Base-by-base conservation (phyloP, 345 rosid genomes). In the Linum trigynum region DNA sequence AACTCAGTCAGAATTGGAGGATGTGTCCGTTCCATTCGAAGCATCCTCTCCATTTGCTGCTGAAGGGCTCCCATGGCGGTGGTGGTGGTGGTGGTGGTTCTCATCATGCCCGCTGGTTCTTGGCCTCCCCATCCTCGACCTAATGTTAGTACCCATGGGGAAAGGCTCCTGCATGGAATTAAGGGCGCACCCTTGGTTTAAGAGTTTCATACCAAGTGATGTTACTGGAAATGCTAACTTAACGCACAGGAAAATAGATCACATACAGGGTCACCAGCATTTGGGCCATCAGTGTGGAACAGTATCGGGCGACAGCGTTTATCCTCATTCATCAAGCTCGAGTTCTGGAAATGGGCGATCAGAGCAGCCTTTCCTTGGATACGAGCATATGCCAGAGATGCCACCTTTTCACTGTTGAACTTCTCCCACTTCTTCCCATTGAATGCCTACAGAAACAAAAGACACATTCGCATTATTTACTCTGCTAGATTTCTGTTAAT, bases 401-500 rank as follows among this genome's bases (percentile, higher is more conserved):
- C 95, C 36, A 85, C 88, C 74, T 87, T 87, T 59, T 85, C 86
- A 11, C 90, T 87, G 68, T 87, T 87, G 83, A 87, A 87, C 65
- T 87, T 87, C 73, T 85, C 90, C 95, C 95, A 87, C 66, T 85
- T 87, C 84, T 85, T 87, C 45, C 95, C 90, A 67, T 83, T 80
- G 65, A 87, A 85, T 36, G 86, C 77, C 95, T 85, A 17, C 9
- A 57, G 14, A 48, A 48, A 48, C 32, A 23, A 23, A 23, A 23
- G 68, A 59, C 63, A 23, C 48, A 71, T 59, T 73, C 58, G 11
- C 15, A 39, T 39, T 17, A 57, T 42, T 15, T 43, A n/a, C 55
- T 67, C 36, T 58, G 70, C 51, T 69, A 59, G 38, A 59, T 38
- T 62, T 36, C 37, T 62, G 42, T 38, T 36, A 48, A 10, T 42